Percentiles rank a stretch among this genome's conserved stretches.
Conservation (phyloP, 2,329 filamentous ascomycete species). For the Ascosphaera aggregata region DNA sequence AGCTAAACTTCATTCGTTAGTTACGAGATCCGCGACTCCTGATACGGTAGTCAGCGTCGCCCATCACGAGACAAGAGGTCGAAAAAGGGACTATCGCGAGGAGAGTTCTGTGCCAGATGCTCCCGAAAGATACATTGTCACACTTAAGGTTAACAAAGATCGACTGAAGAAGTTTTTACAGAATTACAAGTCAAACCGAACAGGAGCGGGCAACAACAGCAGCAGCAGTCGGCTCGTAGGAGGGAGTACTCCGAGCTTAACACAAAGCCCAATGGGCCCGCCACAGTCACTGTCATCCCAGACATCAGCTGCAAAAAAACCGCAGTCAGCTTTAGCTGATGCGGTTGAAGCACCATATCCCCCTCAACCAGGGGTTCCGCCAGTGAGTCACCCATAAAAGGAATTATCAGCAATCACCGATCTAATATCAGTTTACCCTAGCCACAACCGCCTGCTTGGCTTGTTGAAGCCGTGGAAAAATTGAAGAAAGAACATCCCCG, state of each 20-base stretch:
- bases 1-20: constrained; percentile 45
- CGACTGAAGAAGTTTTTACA: constrained; percentile 44
- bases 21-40: constrained; percentile 73
- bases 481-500: constrained; percentile 49
- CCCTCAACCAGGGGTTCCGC: constrained; percentile 18
- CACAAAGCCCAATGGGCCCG: constrained; percentile 16
- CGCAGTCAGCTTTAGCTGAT: constrained; percentile 13
- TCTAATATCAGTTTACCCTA: constrained; percentile 16
- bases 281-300: constrained; percentile 8
- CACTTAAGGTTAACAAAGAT: constrained; percentile 46
- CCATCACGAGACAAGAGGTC: constrained; percentile 48
- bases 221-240: constrained; percentile 5
- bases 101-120: constrained; percentile 44
- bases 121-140: constrained; percentile 45
- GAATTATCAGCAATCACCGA: constrained; percentile 3
- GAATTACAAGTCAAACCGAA: constrained; percentile 25
- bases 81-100: constrained; percentile 46
- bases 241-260: background rate
- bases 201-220: constrained; percentile 24
- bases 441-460: constrained; percentile 76
- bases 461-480: constrained; percentile 45
- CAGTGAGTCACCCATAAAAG: constrained; percentile 17
- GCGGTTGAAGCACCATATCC: constrained; percentile 23
- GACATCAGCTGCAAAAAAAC: constrained; percentile 9
- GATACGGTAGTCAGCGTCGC: constrained; percentile 40